phyloP scores from a whole-genome alignment of 371 early-diverging fungal species.

The Capniomyces stellatus region DNA sequence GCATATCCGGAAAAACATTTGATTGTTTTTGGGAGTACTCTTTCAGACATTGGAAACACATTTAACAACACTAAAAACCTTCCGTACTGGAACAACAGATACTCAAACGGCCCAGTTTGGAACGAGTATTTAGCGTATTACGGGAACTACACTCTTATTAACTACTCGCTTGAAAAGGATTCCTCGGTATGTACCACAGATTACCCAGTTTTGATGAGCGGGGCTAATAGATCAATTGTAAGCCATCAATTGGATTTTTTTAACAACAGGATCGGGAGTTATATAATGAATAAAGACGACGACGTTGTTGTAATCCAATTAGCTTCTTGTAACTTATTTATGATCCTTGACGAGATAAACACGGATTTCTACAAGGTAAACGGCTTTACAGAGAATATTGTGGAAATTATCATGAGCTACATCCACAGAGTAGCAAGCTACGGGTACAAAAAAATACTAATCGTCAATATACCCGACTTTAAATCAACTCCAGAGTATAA shows the following conservation, averaged over 20 bases:
- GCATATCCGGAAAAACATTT: background rate
- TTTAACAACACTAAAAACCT: background rate
- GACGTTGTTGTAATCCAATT: no score
- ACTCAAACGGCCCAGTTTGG: constrained; percentile 36
- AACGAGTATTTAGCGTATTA: constrained; percentile 26
- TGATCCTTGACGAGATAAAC: no score
- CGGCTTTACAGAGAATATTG: no score
- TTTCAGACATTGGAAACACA: background rate
- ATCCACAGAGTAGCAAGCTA: background rate
- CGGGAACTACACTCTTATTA: constrained; percentile 16
- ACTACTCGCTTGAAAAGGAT: no score
- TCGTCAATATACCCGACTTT: background rate
- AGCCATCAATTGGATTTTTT: no score
- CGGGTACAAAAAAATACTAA: background rate
- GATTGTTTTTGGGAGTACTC: background rate
- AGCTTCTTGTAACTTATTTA: no score
- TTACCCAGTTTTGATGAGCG: no score
- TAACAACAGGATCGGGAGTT: no score
- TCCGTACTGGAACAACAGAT: constrained; percentile 26
- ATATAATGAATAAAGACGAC: no score
- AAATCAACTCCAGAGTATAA: background rate
- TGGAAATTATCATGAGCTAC: background rate
- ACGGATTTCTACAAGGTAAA: no score
- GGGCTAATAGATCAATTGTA: no score
- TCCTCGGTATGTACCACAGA: no score